Conservation (phyloP, 345 rosid genomes). For the Carallia pectinifolia region DNA sequence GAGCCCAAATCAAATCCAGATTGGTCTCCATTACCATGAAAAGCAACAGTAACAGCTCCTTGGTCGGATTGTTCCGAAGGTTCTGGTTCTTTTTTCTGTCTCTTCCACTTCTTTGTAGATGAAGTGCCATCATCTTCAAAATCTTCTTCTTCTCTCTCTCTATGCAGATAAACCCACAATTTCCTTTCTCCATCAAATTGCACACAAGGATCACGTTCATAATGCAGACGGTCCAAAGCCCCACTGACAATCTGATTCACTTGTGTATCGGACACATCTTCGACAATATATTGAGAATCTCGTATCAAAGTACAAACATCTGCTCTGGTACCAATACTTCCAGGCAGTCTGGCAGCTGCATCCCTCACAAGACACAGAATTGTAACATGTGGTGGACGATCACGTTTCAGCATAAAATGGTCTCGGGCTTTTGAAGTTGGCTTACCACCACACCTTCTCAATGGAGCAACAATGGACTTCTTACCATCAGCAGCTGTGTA, state of each 20-base stretch:
- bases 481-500: slow-evolving; percentile 99
- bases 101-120: slow-evolving; percentile 99
- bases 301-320: slow-evolving; percentile 97
- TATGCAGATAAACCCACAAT: slow-evolving; percentile 93
- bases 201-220: slow-evolving; percentile 99
- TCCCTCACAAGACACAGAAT: slow-evolving; percentile 98
- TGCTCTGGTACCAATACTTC: slow-evolving; percentile 99
- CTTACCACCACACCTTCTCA: slow-evolving; percentile 99
- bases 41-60: slow-evolving; percentile 67
- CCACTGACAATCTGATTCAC: slow-evolving; percentile 97
- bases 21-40: slow-evolving; percentile 52
- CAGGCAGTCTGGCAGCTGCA: slow-evolving; percentile 95
- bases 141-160: slow-evolving; percentile 99
- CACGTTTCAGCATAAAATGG: slow-evolving; percentile 98
- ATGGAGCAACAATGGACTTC: slow-evolving; percentile 93
- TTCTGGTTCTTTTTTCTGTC: slow-evolving; percentile 91
- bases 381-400: slow-evolving; percentile 98
- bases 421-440: slow-evolving; percentile 99
- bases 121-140: slow-evolving; percentile 99
- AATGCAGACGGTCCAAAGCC: slow-evolving; percentile 97
- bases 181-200: slow-evolving; percentile 91
- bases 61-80: slow-evolving; percentile 77
- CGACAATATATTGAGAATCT: slow-evolving; percentile 88
- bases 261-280: slow-evolving; percentile 91
- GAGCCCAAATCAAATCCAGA: slow-evolving; percentile 65